A percentile compares a stretch with the other conserved stretches of the same genome.
These are phyloP conservation scores for Paragyromitra xinjiangensis DNA, from an alignment of 495 filamentous ascomycete genomes.

Conservation along the genomic window DNA sequence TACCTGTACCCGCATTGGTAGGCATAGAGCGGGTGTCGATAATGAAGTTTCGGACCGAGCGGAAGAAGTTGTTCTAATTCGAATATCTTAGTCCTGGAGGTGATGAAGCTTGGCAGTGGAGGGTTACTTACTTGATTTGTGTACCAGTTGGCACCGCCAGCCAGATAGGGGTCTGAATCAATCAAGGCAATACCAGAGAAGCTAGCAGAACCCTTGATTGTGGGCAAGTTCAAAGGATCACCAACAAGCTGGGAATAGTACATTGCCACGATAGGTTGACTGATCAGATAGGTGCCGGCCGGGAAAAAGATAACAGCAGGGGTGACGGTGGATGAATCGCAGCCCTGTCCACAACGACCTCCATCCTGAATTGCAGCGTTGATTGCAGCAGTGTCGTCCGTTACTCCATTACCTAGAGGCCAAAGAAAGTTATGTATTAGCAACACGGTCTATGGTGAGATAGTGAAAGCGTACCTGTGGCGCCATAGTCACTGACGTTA, in stretches of 20 bases:
- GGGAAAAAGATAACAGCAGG: conserved; percentile 84
- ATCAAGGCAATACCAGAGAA: conserved; percentile 91
- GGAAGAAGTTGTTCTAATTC: conserved; percentile 99
- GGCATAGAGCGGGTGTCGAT: conserved; percentile 83
- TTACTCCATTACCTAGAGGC: conserved; percentile 69
- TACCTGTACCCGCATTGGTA: conserved; percentile 72
- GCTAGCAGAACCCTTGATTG: conserved; percentile 74
- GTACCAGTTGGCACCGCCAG: conserved; percentile 69
- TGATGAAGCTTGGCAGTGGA: background rate
- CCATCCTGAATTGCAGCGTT: conserved; percentile 82
- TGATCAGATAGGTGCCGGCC: conserved; percentile 76
- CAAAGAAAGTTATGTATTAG: background rate
- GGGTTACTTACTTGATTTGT: conserved; percentile 19
- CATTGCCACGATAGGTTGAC: conserved; percentile 72
- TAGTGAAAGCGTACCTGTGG: conserved; percentile 63
- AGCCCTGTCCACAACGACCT: conserved; percentile 77
- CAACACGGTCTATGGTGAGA: conserved; percentile 23
- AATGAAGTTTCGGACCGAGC: conserved; percentile 91
- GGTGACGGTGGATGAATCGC: conserved; percentile 77
- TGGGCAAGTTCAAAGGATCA: conserved; percentile 73
- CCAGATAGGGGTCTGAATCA: conserved; percentile 83
- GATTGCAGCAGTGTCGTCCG: conserved; percentile 90
- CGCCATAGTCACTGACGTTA: conserved; percentile 87
- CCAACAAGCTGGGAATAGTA: conserved; percentile 86
- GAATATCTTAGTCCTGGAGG: conserved; percentile 67